Conservation (phyloP, 1,284 basidiomycete genomes). For the Mycena citricolor region DNA sequence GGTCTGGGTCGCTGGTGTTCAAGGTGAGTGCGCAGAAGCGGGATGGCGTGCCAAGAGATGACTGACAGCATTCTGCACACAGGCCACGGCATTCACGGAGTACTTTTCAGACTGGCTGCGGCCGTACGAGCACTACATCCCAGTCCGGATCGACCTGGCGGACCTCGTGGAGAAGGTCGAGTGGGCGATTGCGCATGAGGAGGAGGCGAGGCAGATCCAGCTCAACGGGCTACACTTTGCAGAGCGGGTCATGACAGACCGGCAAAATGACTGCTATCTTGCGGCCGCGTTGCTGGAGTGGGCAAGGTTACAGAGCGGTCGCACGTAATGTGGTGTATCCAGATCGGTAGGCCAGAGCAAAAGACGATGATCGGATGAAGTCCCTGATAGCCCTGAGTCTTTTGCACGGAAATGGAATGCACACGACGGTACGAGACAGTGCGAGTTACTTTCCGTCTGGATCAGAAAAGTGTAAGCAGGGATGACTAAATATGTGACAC, state of each 20-base stretch:
- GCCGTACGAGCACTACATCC: conserved; percentile 16
- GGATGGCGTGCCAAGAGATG: neutral
- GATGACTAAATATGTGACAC: too few relatives aligned
- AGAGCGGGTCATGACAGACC: conserved; percentile 3
- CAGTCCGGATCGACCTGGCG: conserved; percentile 5
- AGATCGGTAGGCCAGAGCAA: too few relatives aligned
- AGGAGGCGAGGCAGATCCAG: conserved; percentile 10
- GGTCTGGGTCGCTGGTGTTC: conserved; percentile 11
- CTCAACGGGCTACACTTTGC: conserved; percentile 5
- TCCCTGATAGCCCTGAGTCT: too few relatives aligned
- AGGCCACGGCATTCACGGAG: conserved; percentile 10
- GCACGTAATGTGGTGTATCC: too few relatives aligned
- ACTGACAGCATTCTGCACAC: neutral
- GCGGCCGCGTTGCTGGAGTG: conserved; percentile 5
- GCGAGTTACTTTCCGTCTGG: too few relatives aligned
- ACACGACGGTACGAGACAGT: too few relatives aligned
- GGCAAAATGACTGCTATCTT: conserved; percentile 13
- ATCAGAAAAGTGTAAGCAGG: too few relatives aligned
- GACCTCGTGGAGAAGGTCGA: conserved; percentile 9
- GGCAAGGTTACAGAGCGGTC: conserved; percentile 10
- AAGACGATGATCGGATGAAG: too few relatives aligned
- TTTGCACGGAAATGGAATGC: too few relatives aligned
- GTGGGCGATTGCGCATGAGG: conserved; percentile 6
- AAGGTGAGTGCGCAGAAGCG: conserved; percentile 5
- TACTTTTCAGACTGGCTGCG: conserved; percentile 11